Base-by-base conservation (phyloP, 441 rosid species). In the Adansonia gregorii region DNA sequence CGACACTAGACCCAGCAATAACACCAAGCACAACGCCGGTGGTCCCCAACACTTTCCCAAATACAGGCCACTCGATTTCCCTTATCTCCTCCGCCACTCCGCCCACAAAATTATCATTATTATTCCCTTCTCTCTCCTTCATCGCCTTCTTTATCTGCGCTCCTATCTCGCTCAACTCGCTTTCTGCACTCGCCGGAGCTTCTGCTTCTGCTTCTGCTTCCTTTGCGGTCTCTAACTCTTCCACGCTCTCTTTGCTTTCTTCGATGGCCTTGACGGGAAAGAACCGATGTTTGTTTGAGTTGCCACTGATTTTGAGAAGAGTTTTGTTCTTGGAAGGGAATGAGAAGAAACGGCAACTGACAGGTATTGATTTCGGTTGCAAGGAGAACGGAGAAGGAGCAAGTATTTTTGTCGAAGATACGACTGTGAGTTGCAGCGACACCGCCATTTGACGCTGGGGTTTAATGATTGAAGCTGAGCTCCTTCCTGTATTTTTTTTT, bases 21-120 rank as follows among this genome's bases (percentile, higher is more conserved):
- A 94, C 94, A 2, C 94, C 99, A 17, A 95, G 87, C 77, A 93
- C 98, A 6, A 92, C 95, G 4, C 97, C 92, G 2, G 99, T 94
- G 0, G 88, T 92, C 5, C 97, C 97, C 76, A 93, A 55, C 2
- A 93, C 97, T 82, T 89, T 92, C 58, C 89, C 93, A 79, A 94
- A 92, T 67, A 86, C 87, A 2, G 94, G 98, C 98, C 98, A 92
- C 81, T 94, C 98, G 11, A 93, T 94, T 88, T 93, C 90, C 76
- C 76, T 82, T 11, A 92, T 86, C 87, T 93, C 98, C 81, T 89
- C 98, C 49, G 79, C 90, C 7, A 94, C 98, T n/a, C 98, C 95
- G 67, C 89, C 86, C 78, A 71, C 46, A n/a, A 94, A 78, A 72
- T 85, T 83, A 70, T 80, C 88, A 31, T 78, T 88, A 82, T 75